Evolutionary conservation across 83 land plant genomes (phyloP), one percentile per base, ranked within the genome.

Genomic region (Diphasiastrum complanatum): DNA sequence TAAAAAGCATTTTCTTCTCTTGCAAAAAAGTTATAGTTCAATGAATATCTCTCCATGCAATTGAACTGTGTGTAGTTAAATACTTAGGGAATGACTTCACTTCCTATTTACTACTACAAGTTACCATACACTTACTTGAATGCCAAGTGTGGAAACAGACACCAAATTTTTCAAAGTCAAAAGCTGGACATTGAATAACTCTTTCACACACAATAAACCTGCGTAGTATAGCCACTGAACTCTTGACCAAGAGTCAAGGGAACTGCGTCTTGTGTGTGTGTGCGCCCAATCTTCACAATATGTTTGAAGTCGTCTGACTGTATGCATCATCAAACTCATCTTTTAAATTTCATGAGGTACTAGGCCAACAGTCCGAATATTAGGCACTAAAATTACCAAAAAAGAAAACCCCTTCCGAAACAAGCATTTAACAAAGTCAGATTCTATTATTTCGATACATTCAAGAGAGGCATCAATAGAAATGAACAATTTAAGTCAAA

Each of bases 191-290:
- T 38, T 38, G 6, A 14, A 6, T 6, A 38, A 38, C 41, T 38
- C 41, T 38, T 14, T 38, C 6, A 14, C 6, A 14, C 41, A 20
- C 38, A 52, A 28, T 4, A 20, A 46, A 87, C 95, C 72, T 60
- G 63, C 55, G 63, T 60, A 31, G 56, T 49, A 40, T 60, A 60
- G 14, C 63, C 63, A 35, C 63, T 60, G 38, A 60, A 60, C 63
- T 60, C 63, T 23, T 60, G 63, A 18, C 63, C 63, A 49, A 49
- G 91, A 51, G 91, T 87, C 50, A 92, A 47, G 67, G 97, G 98
- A 48, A 89, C 87, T 43, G 96, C 98, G 83, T 92, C 98, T 72
- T 88, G 95, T 26, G 87, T 83, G 65, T 92, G 98, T 25, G 98
- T 92, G 6, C 98, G 85, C 19, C 99, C 99, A 78, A 93, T 93